Evolutionary conservation across 257 asterid genomes (phyloP).

Genomic region (Solanum stenotomum): DNA sequence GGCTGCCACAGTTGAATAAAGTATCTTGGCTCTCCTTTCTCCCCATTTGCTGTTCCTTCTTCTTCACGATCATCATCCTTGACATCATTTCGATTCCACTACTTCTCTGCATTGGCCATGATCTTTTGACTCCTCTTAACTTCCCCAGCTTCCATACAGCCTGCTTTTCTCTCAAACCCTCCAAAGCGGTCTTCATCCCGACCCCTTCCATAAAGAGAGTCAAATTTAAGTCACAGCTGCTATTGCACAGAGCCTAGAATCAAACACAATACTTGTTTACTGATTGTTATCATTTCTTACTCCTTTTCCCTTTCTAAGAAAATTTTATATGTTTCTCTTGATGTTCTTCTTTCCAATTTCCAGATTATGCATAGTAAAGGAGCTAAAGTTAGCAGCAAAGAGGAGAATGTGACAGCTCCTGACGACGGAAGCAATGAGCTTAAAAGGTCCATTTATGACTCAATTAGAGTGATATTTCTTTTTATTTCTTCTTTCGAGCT

Average conservation of each 20-base stretch:
- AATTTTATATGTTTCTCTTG: neutral
- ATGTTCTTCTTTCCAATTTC: neutral
- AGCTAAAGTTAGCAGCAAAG: neutral
- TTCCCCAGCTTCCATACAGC: neutral
- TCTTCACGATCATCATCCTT: neutral
- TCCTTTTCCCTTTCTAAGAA: neutral
- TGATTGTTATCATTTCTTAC: neutral
- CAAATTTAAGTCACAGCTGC: neutral
- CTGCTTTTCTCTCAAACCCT: neutral
- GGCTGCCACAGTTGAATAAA: neutral
- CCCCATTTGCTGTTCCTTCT: neutral
- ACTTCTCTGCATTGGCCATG: neutral
- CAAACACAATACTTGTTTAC: neutral
- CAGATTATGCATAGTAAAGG: constrained; percentile 46
- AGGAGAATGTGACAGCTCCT: constrained; percentile 10
- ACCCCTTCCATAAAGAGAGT: neutral
- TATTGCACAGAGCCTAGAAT: neutral
- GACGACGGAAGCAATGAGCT: constrained; percentile 16
- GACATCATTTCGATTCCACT: neutral
- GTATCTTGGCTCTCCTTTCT: neutral
- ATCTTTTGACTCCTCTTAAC: neutral
- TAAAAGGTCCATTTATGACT: constrained; percentile 4
- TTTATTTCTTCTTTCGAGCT: neutral
- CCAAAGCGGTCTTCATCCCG: neutral
- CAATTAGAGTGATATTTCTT: neutral